Evolutionary conservation across 495 filamentous ascomycete genomes (phyloP), one percentile per base, ranked within the genome.

Genomic region (Hypoxylon fragiforme): DNA sequence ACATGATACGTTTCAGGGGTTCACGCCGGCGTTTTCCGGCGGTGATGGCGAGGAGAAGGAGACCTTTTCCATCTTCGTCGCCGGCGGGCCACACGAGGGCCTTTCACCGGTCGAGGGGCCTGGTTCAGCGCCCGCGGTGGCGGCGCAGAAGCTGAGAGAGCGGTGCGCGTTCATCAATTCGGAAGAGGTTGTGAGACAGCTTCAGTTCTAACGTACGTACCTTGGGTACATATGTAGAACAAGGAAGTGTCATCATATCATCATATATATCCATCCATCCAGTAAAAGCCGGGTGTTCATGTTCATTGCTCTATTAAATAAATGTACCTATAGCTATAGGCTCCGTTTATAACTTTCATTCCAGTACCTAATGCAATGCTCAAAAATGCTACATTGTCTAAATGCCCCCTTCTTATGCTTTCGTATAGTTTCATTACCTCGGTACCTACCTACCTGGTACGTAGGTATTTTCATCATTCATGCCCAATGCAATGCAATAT

Each of bases 131-230:
- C n/a, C 37, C 5, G 59, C n/a, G 7, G 28, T 67, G 1, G 41
- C 36, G 0, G 38, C 18, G 32, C 62, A 67, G 49, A 57, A 37
- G 40, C 21, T 69, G 11, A 67, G 45, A 34, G 61, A 67, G 36
- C 51, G 66, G 30, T 66, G 66, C 42, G 57, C 46, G 8, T 64
- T 66, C 13, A 56, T 66, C 26, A 66, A 68, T 21, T 64, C 56
- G 30, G 39, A 49, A 7, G 50, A 48, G 45, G 43, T 68, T 11
- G 54, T 66, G 1, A 41, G 54, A 20, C 44, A 68, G 38, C 50
- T 67, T 9, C 35, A 24, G 9, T 67, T 56, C 47, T 64, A 48
- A 47, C 44, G 2, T 2, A 6, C 31, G 7, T 35, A 30, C 26
- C 26, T 30, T 11, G 11, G 26, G 11, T 11, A 30, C n/a, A n/a